phyloP scores from a whole-genome alignment of 371 early-diverging fungal species.

The Syncephalastrum sp. region DNA sequence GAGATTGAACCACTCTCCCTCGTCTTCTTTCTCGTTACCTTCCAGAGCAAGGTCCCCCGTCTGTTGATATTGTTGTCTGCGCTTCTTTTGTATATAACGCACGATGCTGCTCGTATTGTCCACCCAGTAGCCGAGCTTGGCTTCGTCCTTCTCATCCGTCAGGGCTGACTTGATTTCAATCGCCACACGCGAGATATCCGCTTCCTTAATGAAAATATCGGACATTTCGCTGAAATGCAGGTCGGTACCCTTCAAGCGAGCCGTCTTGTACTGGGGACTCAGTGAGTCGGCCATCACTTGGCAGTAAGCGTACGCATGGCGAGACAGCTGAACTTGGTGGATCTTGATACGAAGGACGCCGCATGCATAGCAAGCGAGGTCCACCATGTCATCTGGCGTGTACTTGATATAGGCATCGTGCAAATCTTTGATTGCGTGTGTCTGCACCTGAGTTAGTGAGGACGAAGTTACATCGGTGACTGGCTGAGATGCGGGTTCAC shows the following conservation, averaged over 20 bases:
- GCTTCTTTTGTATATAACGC: slow-evolving; percentile 25
- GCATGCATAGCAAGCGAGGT: slow-evolving; percentile 27
- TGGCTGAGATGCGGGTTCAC: slow-evolving; percentile 9
- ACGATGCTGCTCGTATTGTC: slow-evolving; percentile 32
- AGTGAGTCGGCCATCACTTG: slow-evolving; percentile 39
- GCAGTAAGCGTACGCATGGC: slow-evolving; percentile 27
- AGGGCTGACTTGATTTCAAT: slow-evolving; percentile 41
- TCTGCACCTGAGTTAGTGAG: not conserved
- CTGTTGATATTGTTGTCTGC: not conserved
- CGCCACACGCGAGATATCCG: slow-evolving; percentile 56
- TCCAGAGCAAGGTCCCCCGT: not conserved
- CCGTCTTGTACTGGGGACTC: slow-evolving; percentile 33
- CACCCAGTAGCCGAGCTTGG: slow-evolving; percentile 36
- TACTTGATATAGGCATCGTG: slow-evolving; percentile 31
- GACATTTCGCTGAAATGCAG: slow-evolving; percentile 35
- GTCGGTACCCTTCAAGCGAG: slow-evolving; percentile 21
- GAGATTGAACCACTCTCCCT: slow-evolving; percentile 42
- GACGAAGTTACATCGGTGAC: not conserved
- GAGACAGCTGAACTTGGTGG: slow-evolving; percentile 31
- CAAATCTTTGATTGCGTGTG: slow-evolving; percentile 20
- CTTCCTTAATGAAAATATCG: slow-evolving; percentile 63
- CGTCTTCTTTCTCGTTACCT: slow-evolving; percentile 16
- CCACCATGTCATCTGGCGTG: slow-evolving; percentile 43
- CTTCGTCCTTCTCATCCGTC: slow-evolving; percentile 27
- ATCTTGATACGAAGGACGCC: slow-evolving; percentile 42